Evolutionary conservation across 2,329 filamentous ascomycete species (phyloP), one percentile per base, ranked within the genome.

Genomic region (Fusarium siculi): DNA sequence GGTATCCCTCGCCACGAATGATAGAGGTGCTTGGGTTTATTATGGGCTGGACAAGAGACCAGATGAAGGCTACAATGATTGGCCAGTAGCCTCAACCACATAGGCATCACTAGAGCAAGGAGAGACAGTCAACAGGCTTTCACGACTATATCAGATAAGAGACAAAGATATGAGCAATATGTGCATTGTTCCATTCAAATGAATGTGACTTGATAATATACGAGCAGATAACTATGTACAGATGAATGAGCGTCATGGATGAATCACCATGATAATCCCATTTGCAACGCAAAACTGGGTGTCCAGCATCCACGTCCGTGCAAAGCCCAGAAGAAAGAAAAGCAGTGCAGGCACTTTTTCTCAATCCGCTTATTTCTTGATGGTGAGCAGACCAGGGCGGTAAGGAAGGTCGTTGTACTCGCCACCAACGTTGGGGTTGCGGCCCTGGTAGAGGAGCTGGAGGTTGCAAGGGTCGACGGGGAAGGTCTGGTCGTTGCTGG

Each of bases 381-480:
- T 28, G 21, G 64, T 67, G 39, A 67, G 65, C 14, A 67, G 14
- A 67, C 64, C 64, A 12, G 64, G 64, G 25, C 64, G 64, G 63
- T 67, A 67, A 11, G 64, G 64, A 19, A 43, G 65, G 8, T 0
- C 9, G 42, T 53, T 14, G 75, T 92, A 92, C n/a, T 85, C 80
- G 11, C 81, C 82, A 46, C 78, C 76, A 0, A 78, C 79, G 55
- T 1, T 53, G 53, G 88, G 85, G 39, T 71, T 37, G 19, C 73
- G 62, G 39, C 91, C 91, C 80, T 92, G 91, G 79, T 91, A 92
- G 36, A 93, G 84, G 46, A 92, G 75, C 82, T 91, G 87, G 76
- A 92, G 81, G 77, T 91, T 91, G 83, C 91, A 92, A 3, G 89
- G 83, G 75, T 92, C 88, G 65, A 93, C 78, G 0, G 87, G 86